Percentiles rank a stretch among this genome's conserved stretches.
phyloP scores from a whole-genome alignment of 305 asterid species.

The Fraxinus baroniana region DNA sequence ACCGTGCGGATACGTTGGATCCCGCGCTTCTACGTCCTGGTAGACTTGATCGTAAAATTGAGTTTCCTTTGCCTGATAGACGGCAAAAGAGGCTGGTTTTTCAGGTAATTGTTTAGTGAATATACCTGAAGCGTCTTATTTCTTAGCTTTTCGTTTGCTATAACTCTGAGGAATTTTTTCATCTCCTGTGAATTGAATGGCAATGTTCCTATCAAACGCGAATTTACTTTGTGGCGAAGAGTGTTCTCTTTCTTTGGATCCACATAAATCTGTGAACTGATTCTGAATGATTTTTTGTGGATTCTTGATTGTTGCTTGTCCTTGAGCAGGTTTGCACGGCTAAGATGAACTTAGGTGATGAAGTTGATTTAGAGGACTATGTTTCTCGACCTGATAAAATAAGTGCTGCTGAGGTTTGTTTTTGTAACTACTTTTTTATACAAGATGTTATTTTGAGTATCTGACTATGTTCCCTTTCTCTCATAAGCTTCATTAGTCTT shows the following conservation, averaged over 20 bases:
- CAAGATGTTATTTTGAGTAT: background rate
- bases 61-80: constrained; percentile 89
- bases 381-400: constrained; percentile 90
- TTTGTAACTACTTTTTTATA: background rate
- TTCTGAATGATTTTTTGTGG: background rate
- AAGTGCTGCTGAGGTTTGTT: constrained; percentile 86
- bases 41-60: constrained; percentile 92
- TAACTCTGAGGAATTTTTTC: background rate
- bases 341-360: constrained; percentile 80
- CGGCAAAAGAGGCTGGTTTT: constrained; percentile 90
- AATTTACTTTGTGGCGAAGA: background rate
- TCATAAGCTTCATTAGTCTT: background rate
- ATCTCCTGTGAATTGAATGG: background rate
- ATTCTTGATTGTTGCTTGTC: constrained; percentile 8
- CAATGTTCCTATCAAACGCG: background rate
- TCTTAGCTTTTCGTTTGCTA: constrained; percentile 1
- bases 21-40: constrained; percentile 97
- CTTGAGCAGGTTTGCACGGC: constrained; percentile 74
- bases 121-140: background rate
- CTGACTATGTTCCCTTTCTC: background rate
- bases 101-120: constrained; percentile 41
- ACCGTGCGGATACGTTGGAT: constrained; percentile 86
- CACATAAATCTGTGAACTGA: background rate
- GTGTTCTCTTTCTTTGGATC: background rate
- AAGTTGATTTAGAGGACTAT: constrained; percentile 86